Percentiles rank a stretch among this genome's conserved stretches.
These are phyloP conservation scores for Aspergillus sp. DNA, from an alignment of 2,329 filamentous ascomycete species.

Conservation along the genomic window DNA sequence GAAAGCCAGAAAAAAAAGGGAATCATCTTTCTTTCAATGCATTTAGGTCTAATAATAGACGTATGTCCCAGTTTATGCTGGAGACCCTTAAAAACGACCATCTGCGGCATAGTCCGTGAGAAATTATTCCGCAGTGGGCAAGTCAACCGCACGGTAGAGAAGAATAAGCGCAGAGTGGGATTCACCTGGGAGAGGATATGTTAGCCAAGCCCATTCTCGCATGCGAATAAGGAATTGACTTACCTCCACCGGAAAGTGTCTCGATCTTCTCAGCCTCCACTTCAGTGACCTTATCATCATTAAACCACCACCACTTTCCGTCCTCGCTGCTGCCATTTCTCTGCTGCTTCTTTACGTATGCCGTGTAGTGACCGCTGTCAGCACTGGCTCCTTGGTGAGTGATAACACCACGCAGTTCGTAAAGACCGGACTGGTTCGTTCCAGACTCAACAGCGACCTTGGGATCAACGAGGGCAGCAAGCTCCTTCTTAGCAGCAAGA, in stretches of 20 bases:
- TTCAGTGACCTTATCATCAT: constrained; percentile 94
- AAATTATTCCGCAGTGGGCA: constrained; percentile 36
- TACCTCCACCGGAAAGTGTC: constrained; percentile 78
- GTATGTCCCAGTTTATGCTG: too few species aligned
- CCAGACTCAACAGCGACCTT: constrained; percentile 69
- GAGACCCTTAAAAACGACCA: not conserved
- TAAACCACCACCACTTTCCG: constrained; percentile 99
- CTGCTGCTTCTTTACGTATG: constrained; percentile 91
- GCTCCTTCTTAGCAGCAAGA: constrained; percentile 76
- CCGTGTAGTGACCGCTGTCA: constrained; percentile 96
- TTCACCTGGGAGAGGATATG: constrained; percentile 31
- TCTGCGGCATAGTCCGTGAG: not conserved
- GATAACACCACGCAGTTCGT: constrained; percentile 88
- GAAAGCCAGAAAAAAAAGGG: not conserved
- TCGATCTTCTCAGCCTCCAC: constrained; percentile 88
- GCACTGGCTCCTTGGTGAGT: constrained; percentile 96
- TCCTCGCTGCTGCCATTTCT: constrained; percentile 73
- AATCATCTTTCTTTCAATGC: not conserved
- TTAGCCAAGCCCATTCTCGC: constrained; percentile 11
- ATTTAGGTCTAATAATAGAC: too few species aligned
- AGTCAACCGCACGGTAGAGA: constrained; percentile 44
- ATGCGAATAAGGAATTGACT: constrained; percentile 19
- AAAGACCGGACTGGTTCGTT: constrained; percentile 88
- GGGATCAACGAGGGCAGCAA: constrained; percentile 69
- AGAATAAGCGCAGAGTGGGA: constrained; percentile 47